Evolutionary conservation across 257 asterid genomes (phyloP).

Genomic region (Lycium ferocissimum): DNA sequence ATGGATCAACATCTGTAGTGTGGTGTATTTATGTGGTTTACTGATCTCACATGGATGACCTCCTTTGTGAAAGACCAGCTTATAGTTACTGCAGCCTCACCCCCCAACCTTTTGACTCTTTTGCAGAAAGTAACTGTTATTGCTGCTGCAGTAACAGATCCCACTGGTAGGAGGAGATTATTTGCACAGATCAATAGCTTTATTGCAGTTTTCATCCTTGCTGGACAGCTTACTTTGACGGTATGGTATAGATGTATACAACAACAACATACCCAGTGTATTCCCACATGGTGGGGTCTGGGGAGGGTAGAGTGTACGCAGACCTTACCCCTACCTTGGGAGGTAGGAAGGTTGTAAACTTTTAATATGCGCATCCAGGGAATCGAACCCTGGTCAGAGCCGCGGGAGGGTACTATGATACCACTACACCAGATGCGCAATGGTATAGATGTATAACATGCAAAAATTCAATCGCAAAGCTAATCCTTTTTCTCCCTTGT

Average conservation of each 20-base stretch:
- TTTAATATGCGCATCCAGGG: no score
- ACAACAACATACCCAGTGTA: no score
- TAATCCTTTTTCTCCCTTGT: constrained; percentile 11
- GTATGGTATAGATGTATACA: constrained; percentile 50
- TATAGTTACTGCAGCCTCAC: constrained; percentile 17
- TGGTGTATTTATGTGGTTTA: constrained; percentile 5
- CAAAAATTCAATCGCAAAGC: neutral
- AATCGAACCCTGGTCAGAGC: no score
- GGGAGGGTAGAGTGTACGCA: no score
- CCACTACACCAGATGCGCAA: no score
- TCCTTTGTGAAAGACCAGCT: constrained; percentile 5
- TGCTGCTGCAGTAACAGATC: constrained; percentile 73
- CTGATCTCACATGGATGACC: constrained; percentile 21
- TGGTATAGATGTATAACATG: constrained; percentile 32
- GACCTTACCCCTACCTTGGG: no score
- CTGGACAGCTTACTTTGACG: constrained; percentile 91
- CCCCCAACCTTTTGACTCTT: constrained; percentile 19
- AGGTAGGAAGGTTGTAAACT: no score
- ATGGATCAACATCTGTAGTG: constrained; percentile 6
- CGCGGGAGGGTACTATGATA: no score
- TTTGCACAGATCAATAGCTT: constrained; percentile 95
- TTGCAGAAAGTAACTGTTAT: constrained; percentile 96
- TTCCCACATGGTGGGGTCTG: no score
- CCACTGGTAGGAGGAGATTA: constrained; percentile 81
- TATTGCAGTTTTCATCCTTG: constrained; percentile 94